These are phyloP conservation scores for Salvia rosmarinus DNA, from an alignment of 257 asterid genomes.

Conservation along the genomic window DNA sequence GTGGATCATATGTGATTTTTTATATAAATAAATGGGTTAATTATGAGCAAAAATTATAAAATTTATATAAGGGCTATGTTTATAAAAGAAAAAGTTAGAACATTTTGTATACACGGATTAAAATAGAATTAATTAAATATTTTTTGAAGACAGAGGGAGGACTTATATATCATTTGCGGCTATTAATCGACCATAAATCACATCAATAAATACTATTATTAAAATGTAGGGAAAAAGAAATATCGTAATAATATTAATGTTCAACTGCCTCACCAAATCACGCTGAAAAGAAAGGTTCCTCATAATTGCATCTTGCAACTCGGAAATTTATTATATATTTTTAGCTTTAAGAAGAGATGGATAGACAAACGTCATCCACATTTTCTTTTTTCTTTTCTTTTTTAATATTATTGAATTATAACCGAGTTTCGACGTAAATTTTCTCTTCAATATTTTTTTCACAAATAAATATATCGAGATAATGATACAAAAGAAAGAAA, in stretches of 20 bases:
- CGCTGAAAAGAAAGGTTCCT: slow-evolving; percentile 24
- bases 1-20: too few relatives aligned
- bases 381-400: background rate
- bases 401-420: background rate
- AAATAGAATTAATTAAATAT: too few relatives aligned
- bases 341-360: slow-evolving; percentile 6
- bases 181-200: slow-evolving; percentile 23
- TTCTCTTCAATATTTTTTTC: background rate
- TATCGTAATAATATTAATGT: background rate
- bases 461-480: background rate
- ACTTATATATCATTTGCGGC: background rate
- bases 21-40: too few relatives aligned
- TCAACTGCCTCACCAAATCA: slow-evolving; percentile 37
- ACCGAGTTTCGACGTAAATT: background rate
- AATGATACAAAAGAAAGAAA: background rate
- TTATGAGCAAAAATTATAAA: too few relatives aligned
- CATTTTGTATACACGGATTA: too few relatives aligned
- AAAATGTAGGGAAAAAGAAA: background rate
- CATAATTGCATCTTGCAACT: slow-evolving; percentile 34
- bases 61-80: too few relatives aligned
- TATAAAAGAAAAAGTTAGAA: too few relatives aligned
- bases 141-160: too few relatives aligned
- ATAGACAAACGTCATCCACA: slow-evolving; percentile 36
- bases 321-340: slow-evolving; percentile 22
- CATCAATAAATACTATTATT: slow-evolving; percentile 10